Conservation (phyloP, 2,329 filamentous ascomycete genomes). For the Penicillium sp. region DNA sequence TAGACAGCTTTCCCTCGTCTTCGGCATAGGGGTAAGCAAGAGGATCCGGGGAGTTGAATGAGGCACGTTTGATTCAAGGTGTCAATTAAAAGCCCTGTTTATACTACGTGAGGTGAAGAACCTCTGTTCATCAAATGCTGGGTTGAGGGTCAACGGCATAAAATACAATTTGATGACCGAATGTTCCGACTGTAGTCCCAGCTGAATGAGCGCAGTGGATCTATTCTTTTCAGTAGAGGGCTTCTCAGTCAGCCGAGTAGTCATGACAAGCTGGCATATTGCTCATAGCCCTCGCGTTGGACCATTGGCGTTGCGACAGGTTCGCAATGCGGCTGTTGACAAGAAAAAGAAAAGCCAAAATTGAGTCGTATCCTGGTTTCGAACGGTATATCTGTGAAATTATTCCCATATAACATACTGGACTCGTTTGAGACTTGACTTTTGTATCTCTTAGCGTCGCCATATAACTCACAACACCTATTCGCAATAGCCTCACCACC, state of each 20-base stretch:
- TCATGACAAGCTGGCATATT: slow-evolving; percentile 9
- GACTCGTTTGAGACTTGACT: too few relatives aligned
- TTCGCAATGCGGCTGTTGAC: slow-evolving; percentile 9
- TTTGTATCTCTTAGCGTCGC: too few relatives aligned
- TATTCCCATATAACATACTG: too few relatives aligned
- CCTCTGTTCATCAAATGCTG: slow-evolving; percentile 9
- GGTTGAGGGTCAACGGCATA: slow-evolving; percentile 1
- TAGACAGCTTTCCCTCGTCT: slow-evolving; percentile 1
- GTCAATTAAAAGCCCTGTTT: slow-evolving; percentile 10
- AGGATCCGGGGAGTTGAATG: slow-evolving; percentile 6
- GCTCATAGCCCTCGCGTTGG: slow-evolving; percentile 12
- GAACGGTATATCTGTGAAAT: too few relatives aligned
- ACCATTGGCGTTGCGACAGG: slow-evolving; percentile 8
- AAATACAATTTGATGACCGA: neutral
- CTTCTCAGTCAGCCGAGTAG: neutral
- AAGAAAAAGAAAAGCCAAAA: too few relatives aligned
- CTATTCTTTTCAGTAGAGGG: neutral
- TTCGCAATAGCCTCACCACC: too few relatives aligned
- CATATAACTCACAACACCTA: too few relatives aligned
- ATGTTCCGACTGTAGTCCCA: neutral
- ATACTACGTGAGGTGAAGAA: slow-evolving; percentile 8
- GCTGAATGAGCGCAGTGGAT: neutral
- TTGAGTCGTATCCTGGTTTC: too few relatives aligned
- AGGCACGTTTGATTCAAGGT: slow-evolving; percentile 2
- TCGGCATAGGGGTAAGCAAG: neutral